These are phyloP conservation scores for Myriosclerotinia scirpicola DNA, from an alignment of 2,329 filamentous ascomycete species.

Conservation along the genomic window DNA sequence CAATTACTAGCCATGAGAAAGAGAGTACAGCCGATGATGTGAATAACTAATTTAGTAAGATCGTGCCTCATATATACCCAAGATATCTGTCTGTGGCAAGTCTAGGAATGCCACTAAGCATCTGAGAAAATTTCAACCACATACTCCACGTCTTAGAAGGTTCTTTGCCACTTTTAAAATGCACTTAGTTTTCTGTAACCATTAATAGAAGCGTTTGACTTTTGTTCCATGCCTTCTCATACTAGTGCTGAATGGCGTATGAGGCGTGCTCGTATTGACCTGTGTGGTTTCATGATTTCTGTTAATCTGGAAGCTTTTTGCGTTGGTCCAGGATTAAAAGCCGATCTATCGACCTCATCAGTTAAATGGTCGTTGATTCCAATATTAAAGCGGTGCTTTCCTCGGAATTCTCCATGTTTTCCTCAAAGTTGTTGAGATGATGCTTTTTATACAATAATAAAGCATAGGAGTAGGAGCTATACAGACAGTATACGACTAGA, in stretches of 20 bases:
- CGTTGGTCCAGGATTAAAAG: not conserved
- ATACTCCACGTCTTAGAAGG: not conserved
- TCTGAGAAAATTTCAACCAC: accelerated
- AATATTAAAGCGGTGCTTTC: not conserved
- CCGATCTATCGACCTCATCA: not conserved
- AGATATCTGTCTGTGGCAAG: not conserved
- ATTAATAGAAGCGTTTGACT: not conserved
- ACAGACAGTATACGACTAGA: not conserved
- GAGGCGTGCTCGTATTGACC: too few relatives aligned
- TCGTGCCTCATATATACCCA: not conserved
- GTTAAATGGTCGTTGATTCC: not conserved
- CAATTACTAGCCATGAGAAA: not conserved
- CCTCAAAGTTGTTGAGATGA: not conserved
- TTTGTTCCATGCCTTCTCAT: not conserved
- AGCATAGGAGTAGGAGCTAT: not conserved
- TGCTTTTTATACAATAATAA: not conserved
- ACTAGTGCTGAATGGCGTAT: too few relatives aligned
- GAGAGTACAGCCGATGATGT: not conserved
- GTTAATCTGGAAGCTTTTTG: too few relatives aligned
- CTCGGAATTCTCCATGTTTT: not conserved
- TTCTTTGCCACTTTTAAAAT: not conserved
- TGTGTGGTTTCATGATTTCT: too few relatives aligned
- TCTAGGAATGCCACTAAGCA: too few relatives aligned
- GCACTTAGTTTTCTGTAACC: not conserved
- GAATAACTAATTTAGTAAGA: not conserved